Evolutionary conservation across 495 filamentous ascomycete species (phyloP).

Genomic region (Bacidia gigantensis): DNA sequence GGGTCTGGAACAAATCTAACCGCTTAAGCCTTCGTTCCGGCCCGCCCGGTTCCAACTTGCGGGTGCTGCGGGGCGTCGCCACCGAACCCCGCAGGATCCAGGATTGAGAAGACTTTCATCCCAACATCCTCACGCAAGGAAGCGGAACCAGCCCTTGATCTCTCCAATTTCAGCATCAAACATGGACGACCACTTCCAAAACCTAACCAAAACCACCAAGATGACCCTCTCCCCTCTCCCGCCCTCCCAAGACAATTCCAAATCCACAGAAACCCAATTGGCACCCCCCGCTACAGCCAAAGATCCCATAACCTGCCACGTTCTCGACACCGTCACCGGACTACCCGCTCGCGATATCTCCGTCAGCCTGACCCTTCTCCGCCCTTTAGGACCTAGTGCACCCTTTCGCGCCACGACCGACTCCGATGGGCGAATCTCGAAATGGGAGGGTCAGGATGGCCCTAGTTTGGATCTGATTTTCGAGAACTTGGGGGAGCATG

Average conservation of each 20-base stretch:
- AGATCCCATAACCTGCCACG: slow-evolving; percentile 67
- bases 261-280: slow-evolving; percentile 41
- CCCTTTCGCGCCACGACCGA: slow-evolving; percentile 59
- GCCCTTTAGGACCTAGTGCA: slow-evolving; percentile 19
- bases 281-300: slow-evolving; percentile 27
- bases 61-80: too few relatives aligned
- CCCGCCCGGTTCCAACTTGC: too few relatives aligned
- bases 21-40: too few relatives aligned
- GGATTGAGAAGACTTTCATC: too few relatives aligned
- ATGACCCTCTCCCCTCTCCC: slow-evolving; percentile 62
- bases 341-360: slow-evolving; percentile 44
- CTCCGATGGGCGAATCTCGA: slow-evolving; percentile 70
- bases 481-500: slow-evolving; percentile 24
- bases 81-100: too few relatives aligned
- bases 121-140: neutral
- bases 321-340: slow-evolving; percentile 54
- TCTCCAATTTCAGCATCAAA: slow-evolving; percentile 2
- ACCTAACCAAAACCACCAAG: slow-evolving; percentile 42
- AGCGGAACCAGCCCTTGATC: neutral
- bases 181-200: slow-evolving; percentile 24
- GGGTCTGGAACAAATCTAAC: too few relatives aligned
- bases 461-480: slow-evolving; percentile 26
- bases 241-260: slow-evolving; percentile 39
- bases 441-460: slow-evolving; percentile 42
- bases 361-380: slow-evolving; percentile 38